Evolutionary conservation across 352 stramenopile genomes (phyloP).

Genomic region (Phytophthora gonapodyides): DNA sequence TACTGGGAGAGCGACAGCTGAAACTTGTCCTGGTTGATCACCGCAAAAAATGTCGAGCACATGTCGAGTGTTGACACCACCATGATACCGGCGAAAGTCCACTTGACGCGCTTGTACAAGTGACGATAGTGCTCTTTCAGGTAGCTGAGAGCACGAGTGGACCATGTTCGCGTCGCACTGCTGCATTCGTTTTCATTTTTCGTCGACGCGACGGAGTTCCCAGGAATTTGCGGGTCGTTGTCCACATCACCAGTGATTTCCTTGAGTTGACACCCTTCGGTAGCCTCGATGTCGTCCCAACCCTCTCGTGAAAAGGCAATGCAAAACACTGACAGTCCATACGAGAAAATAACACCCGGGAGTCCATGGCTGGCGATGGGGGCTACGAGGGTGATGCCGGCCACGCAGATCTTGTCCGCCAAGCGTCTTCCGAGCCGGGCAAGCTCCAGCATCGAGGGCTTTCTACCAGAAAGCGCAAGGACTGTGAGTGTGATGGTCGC

Average conservation of each 20-base stretch:
- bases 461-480: conserved; percentile 52
- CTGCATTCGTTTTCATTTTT: not conserved
- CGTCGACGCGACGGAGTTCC: not conserved
- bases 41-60: conserved; percentile 58
- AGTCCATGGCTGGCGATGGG: conserved; percentile 48
- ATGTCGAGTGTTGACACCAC: conserved; percentile 70
- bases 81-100: conserved; percentile 79
- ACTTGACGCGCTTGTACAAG: conserved; percentile 77
- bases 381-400: conserved; percentile 49
- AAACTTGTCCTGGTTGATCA: conserved; percentile 49
- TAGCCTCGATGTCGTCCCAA: conserved; percentile 72
- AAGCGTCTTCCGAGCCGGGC: conserved; percentile 31
- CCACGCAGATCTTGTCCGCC: conserved; percentile 49
- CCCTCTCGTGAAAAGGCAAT: conserved; percentile 69
- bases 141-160: conserved; percentile 24
- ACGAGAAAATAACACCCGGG: conserved; percentile 57
- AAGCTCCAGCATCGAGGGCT: conserved; percentile 45
- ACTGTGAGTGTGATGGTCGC: conserved; percentile 51
- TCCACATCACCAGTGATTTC: conserved; percentile 20
- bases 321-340: conserved; percentile 67
- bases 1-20: conserved; percentile 73
- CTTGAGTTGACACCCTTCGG: conserved; percentile 27
- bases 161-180: conserved; percentile 21
- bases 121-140: conserved; percentile 47
- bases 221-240: not conserved